These are phyloP conservation scores for Drosera spatulata DNA, from an alignment of 179 eudicot species.

Conservation along the genomic window DNA sequence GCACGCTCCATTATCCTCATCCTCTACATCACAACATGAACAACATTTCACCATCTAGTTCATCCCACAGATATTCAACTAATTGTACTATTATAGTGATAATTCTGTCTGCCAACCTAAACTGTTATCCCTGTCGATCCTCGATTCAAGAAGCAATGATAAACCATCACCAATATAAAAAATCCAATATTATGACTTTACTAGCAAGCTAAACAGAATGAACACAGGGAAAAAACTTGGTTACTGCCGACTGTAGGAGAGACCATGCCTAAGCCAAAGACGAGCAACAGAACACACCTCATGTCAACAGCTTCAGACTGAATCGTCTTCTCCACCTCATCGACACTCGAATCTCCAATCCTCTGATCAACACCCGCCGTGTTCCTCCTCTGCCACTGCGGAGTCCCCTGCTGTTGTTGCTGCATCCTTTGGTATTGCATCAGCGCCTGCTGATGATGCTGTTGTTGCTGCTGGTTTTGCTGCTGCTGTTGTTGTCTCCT, in stretches of 20 bases:
- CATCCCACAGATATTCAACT: no score
- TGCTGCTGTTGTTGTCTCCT: constrained; percentile 16
- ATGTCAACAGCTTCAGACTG: constrained; percentile 69
- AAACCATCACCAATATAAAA: background rate
- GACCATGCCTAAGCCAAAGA: no score
- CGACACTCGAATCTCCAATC: constrained; percentile 20
- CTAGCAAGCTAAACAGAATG: no score
- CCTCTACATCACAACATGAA: no score
- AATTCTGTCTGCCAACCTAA: no score
- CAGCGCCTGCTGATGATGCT: constrained; percentile 12
- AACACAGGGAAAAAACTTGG: no score
- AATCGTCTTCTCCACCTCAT: constrained; percentile 74
- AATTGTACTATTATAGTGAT: no score
- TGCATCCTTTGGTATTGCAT: background rate
- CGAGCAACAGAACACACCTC: constrained; percentile 26
- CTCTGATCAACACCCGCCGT: constrained; percentile 13
- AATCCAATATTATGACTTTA: no score
- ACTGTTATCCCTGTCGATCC: no score
- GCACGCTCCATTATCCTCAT: no score
- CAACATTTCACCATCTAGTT: no score
- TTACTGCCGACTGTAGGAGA: no score
- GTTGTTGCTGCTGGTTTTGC: constrained; percentile 21
- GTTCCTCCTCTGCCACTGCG: constrained; percentile 73
- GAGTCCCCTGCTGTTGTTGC: constrained; percentile 25
- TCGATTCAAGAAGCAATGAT: background rate